Base-by-base conservation (phyloP, 208 protist species). In the Trypanosoma lewisi region DNA sequence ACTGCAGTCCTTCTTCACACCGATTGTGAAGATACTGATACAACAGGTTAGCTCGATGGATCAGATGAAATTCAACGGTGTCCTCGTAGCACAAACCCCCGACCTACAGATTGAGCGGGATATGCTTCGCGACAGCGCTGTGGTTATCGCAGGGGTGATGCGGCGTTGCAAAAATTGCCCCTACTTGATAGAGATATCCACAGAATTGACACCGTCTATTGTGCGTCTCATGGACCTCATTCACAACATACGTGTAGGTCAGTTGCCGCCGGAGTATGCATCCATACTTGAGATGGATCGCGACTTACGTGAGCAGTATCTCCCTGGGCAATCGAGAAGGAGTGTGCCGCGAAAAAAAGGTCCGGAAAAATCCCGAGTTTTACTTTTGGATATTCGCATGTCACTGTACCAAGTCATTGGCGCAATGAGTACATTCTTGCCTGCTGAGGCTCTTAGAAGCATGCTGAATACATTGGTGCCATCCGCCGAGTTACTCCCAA, bases 351-450 rank as follows among this genome's bases (percentile, higher is more conserved):
- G 61, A 25, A 57, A 50, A 36, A 50, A 67, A 17, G 39, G 34
- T 11, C 53, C 82, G 11, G 28, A 73, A 21, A 34, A 33, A 12
- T 77, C 85, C 8, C 73, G 83, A 33, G 30, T 53, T 4, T 36
- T 52, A 11, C 70, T 94, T 4, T 62, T 75, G 60, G 74, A 73
- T 53, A 71, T 90, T 2, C 88, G 88, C 9, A 49, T 83, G 17
- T 47, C 73, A 27, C 19, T 91, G 16, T 94, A 94, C 54, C 83
- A 94, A 39, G 51, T 90, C 0, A 73, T 91, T 36, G 87, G 82
- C 9, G 37, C 69, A 4, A 52, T 93, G 31, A 73, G 77, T 44
- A 54, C 73, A 6, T 80, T 85, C 55, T 42, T 89, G 41, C 76
- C 81, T 19, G 70, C 62, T 1, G 77, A 77, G 41, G 52, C 67